Evolutionary conservation across 805 yeast species (phyloP).

Genomic region (Zygosaccharomyces lentus): DNA sequence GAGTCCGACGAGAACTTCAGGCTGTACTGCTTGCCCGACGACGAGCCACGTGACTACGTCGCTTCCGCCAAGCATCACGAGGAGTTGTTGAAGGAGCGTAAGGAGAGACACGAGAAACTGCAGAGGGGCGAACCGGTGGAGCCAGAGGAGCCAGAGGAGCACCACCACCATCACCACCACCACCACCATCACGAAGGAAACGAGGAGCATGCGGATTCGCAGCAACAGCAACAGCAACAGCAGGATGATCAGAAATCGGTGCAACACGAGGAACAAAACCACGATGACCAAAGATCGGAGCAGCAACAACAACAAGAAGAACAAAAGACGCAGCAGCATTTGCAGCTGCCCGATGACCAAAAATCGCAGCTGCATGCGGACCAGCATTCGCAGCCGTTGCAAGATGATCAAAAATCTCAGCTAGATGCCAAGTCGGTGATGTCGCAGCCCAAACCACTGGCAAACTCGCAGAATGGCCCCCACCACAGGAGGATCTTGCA

Average conservation of each 20-base stretch:
- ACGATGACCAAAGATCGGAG: neutral
- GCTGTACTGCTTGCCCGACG: constrained; percentile 62
- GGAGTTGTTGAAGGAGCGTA: constrained; percentile 49
- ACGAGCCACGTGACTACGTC: constrained; percentile 68
- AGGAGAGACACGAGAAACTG: constrained; percentile 21
- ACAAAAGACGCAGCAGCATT: neutral
- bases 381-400: neutral
- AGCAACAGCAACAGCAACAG: neutral
- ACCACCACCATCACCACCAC: constrained; percentile 2
- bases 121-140: constrained; percentile 15
- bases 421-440: constrained; percentile 18
- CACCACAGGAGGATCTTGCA: constrained; percentile 55
- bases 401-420: neutral
- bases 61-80: constrained; percentile 72
- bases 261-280: neutral
- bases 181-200: neutral
- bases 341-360: neutral
- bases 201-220: neutral
- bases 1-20: constrained; percentile 64
- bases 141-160: constrained; percentile 10
- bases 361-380: neutral
- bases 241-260: too few species aligned
- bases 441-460: constrained; percentile 12
- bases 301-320: neutral
- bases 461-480: neutral